Evolutionary conservation across 2,329 filamentous ascomycete species (phyloP).

Genomic region (Arthrobotrys musiformis): DNA sequence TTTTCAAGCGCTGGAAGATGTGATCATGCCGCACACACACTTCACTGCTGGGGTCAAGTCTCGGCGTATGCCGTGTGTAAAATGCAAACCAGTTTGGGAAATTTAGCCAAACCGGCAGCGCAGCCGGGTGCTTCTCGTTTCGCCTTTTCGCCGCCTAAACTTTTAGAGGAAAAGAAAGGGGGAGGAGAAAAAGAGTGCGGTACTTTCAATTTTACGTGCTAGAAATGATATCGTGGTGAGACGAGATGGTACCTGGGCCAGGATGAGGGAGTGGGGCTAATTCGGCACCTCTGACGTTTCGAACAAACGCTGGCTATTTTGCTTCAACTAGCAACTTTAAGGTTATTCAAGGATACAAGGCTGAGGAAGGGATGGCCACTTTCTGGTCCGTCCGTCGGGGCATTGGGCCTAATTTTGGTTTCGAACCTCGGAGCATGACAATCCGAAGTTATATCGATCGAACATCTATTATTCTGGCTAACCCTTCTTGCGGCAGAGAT

Average conservation of each 20-base stretch:
- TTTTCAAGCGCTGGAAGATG: neutral
- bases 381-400: conserved; percentile 48
- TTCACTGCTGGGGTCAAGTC: neutral
- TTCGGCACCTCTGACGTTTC: conserved; percentile 30
- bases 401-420: neutral
- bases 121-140: conserved; percentile 29
- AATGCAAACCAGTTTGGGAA: neutral
- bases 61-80: too few relatives aligned
- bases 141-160: conserved; percentile 26
- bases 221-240: neutral
- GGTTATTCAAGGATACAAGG: neutral
- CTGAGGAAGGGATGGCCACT: conserved; percentile 8
- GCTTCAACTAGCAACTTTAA: conserved; percentile 17
- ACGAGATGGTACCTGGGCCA: neutral
- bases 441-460: conserved; percentile 27
- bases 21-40: neutral
- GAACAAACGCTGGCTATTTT: neutral
- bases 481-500: conserved; percentile 22
- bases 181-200: neutral
- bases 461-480: neutral
- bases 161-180: neutral
- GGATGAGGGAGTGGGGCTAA: neutral
- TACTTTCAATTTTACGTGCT: conserved; percentile 2
- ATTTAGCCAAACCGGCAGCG: conserved; percentile 19
- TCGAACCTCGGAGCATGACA: conserved; percentile 23